Percentiles rank a stretch among this genome's conserved stretches.
Evolutionary conservation across 495 filamentous ascomycete species (phyloP).

Genomic region (Lindgomyces ingoldianus): DNA sequence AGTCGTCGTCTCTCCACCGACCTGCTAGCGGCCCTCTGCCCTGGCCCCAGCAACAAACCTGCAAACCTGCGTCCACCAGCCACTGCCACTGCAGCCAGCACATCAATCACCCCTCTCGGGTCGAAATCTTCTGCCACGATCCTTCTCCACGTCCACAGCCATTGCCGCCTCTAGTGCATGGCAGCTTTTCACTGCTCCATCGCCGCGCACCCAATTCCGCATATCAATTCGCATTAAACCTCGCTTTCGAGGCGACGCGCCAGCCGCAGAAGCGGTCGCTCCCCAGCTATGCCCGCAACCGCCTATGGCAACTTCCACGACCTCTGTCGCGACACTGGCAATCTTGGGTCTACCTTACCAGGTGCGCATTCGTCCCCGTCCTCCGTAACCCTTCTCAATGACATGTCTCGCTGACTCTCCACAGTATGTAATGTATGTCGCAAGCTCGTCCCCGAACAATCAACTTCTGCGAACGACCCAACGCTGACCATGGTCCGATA

Average conservation of each 20-base stretch:
- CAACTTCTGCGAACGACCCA: constrained; percentile 16
- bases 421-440: constrained; percentile 38
- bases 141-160: background rate
- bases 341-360: constrained; percentile 64
- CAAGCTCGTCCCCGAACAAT: constrained; percentile 11
- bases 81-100: constrained; percentile 8
- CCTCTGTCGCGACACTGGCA: constrained; percentile 86
- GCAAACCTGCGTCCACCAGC: background rate
- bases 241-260: constrained; percentile 1
- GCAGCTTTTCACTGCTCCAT: background rate
- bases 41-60: constrained; percentile 12
- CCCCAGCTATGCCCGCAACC: constrained; percentile 25
- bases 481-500: constrained; percentile 14
- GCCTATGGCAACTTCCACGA: constrained; percentile 56
- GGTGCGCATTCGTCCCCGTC: constrained; percentile 59
- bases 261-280: constrained; percentile 1
- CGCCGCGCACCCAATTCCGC: background rate
- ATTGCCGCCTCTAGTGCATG: background rate
- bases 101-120: background rate
- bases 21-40: background rate
- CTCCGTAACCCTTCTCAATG: background rate
- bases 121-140: background rate
- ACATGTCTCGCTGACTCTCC: constrained; percentile 6
- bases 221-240: constrained; percentile 5
- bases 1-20: too few species aligned